Evolutionary conservation across 164 flowering plant species (phyloP).

Genomic region (Vitis cinerea): DNA sequence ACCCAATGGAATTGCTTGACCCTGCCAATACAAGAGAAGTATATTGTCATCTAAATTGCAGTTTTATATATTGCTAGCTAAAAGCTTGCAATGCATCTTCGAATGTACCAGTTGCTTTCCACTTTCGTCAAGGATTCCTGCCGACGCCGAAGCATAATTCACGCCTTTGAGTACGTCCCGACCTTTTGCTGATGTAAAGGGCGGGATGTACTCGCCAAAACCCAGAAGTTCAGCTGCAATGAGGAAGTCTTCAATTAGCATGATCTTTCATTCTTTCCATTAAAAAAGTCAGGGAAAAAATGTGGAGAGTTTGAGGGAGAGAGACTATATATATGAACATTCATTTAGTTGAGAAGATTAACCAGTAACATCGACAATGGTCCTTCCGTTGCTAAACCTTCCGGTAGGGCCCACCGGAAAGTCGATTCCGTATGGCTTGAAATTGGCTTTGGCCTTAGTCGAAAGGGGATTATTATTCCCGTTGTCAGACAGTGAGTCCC

Average conservation of each 20-base stretch:
- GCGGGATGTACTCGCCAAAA: slow-evolving; percentile 16
- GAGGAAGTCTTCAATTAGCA: background rate
- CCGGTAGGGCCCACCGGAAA: slow-evolving; percentile 5
- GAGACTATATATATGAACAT: too few relatives aligned
- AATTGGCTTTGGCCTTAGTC: background rate
- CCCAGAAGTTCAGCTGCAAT: slow-evolving; percentile 26
- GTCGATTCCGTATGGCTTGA: slow-evolving; percentile 7
- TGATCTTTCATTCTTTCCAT: too few relatives aligned
- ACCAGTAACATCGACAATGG: slow-evolving; percentile 1
- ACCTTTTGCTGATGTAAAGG: slow-evolving; percentile 9
- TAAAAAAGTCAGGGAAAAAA: too few relatives aligned
- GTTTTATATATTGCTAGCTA: background rate
- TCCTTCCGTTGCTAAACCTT: slow-evolving; percentile 9
- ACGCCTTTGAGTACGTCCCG: slow-evolving; percentile 18
- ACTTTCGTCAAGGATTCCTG: slow-evolving; percentile 24
- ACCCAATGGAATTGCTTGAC: too few relatives aligned
- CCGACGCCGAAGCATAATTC: slow-evolving; percentile 26
- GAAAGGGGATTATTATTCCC: slow-evolving; percentile 4
- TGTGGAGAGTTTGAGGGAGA: too few relatives aligned
- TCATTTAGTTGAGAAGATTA: background rate
- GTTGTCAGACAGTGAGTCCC: background rate
- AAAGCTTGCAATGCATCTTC: background rate
- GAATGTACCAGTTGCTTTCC: slow-evolving; percentile 18
- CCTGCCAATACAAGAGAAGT: too few relatives aligned
- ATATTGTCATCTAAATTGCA: background rate